Percentiles rank a stretch among this genome's conserved stretches.
Evolutionary conservation across 2,329 filamentous ascomycete species (phyloP).

Genomic region (Pseudocercospora macadamiae): DNA sequence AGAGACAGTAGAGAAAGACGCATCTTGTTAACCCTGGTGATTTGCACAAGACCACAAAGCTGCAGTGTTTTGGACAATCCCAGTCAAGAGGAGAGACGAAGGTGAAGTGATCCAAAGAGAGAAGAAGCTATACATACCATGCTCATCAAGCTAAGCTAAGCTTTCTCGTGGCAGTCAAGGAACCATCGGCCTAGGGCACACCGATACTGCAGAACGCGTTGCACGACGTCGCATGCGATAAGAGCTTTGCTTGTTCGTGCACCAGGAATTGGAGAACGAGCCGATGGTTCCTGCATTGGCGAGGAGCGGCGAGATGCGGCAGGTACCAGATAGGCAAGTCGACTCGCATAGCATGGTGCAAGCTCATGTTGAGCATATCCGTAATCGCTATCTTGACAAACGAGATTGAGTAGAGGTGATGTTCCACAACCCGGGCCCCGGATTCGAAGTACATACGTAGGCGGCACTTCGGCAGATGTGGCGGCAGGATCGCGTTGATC

Average conservation of each 20-base stretch:
- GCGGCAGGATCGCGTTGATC: background rate
- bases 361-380: too few species aligned
- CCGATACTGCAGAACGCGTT: background rate
- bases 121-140: background rate
- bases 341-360: background rate
- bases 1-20: background rate
- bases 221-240: background rate
- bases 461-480: background rate
- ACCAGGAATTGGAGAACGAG: background rate
- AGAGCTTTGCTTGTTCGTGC: background rate
- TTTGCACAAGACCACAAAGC: too few species aligned
- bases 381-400: background rate
- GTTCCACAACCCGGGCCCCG: too few species aligned
- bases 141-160: background rate
- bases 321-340: background rate
- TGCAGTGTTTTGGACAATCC: too few species aligned
- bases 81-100: too few species aligned
- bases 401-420: background rate
- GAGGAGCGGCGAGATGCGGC: background rate
- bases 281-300: background rate
- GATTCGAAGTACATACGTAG: too few species aligned
- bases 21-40: constrained; percentile 9
- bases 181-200: too few species aligned
- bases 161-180: too few species aligned
- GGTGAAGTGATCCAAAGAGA: background rate